phyloP scores from a whole-genome alignment of 352 stramenopile species.

The Saprolegnia diclina region DNA sequence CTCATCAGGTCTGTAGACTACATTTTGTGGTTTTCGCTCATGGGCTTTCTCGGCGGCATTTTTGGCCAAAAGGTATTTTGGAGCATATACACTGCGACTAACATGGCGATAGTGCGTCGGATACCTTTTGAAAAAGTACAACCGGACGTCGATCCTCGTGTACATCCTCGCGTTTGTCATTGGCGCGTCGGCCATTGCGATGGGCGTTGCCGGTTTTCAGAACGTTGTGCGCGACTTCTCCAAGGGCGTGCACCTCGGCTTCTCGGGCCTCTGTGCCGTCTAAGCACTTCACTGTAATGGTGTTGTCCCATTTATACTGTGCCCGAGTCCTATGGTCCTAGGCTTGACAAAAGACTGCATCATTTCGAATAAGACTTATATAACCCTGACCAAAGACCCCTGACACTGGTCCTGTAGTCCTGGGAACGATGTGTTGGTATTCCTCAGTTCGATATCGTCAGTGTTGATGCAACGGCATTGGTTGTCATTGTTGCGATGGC shows the following conservation, averaged over 20 bases:
- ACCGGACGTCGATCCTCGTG: constrained; percentile 80
- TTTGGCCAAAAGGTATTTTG: constrained; percentile 53
- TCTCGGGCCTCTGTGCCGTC: constrained; percentile 50
- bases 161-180: constrained; percentile 71
- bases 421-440: too few relatives aligned
- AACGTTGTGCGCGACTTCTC: constrained; percentile 50
- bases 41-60: constrained; percentile 83
- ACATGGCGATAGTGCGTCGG: constrained; percentile 74
- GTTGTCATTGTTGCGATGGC: background rate
- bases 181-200: constrained; percentile 56
- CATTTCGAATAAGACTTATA: too few relatives aligned
- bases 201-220: constrained; percentile 58
- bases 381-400: too few relatives aligned
- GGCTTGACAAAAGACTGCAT: too few relatives aligned
- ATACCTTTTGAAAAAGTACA: constrained; percentile 88
- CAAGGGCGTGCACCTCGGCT: constrained; percentile 54
- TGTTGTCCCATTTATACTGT: background rate
- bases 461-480: too few relatives aligned
- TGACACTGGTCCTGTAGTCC: too few relatives aligned
- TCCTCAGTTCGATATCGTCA: too few relatives aligned
- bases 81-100: too few relatives aligned
- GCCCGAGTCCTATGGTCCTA: too few relatives aligned
- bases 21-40: constrained; percentile 80
- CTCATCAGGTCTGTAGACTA: constrained; percentile 81
- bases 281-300: too few relatives aligned